These are phyloP conservation scores for Chytridiales sp. DNA, from an alignment of 371 early-diverging fungal species.

Conservation along the genomic window DNA sequence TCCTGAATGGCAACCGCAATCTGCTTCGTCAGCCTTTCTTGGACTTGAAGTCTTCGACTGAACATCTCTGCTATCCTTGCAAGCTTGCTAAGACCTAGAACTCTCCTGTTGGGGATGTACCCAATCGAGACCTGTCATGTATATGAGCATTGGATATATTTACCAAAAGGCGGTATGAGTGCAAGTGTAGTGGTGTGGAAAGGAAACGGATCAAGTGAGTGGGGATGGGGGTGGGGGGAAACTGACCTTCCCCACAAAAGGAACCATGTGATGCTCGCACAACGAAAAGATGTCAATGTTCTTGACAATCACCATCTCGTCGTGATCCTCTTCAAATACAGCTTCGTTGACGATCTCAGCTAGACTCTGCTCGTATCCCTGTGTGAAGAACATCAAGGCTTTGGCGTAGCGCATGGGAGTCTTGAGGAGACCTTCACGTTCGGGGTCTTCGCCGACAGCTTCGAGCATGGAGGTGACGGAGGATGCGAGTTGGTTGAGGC, in stretches of 20 bases:
- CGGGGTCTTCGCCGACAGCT: constrained; percentile 94
- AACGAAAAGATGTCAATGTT: constrained; percentile 92
- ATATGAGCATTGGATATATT: neutral
- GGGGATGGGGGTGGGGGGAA: no score
- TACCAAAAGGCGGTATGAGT: no score
- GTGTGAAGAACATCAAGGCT: constrained; percentile 94
- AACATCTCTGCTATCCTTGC: constrained; percentile 98
- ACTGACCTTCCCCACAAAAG: constrained; percentile 89
- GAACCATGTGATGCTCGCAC: constrained; percentile 99
- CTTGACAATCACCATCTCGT: constrained; percentile 96
- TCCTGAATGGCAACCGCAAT: constrained; percentile 89
- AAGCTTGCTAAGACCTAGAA: constrained; percentile 94
- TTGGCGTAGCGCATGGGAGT: constrained; percentile 97
- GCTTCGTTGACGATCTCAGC: constrained; percentile 68
- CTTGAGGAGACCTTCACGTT: constrained; percentile 90
- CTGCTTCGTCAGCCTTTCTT: constrained; percentile 97
- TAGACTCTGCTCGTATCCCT: constrained; percentile 91
- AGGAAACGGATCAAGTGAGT: no score
- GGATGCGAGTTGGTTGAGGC: constrained; percentile 74
- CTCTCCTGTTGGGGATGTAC: constrained; percentile 93
- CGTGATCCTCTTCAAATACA: constrained; percentile 96
- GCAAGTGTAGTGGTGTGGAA: no score
- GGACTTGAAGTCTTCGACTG: constrained; percentile 92
- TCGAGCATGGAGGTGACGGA: constrained; percentile 88
- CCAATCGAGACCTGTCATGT: constrained; percentile 77